Conservation (phyloP, 2,329 filamentous ascomycete species). For the Ophiostoma himal-ulmi region DNA sequence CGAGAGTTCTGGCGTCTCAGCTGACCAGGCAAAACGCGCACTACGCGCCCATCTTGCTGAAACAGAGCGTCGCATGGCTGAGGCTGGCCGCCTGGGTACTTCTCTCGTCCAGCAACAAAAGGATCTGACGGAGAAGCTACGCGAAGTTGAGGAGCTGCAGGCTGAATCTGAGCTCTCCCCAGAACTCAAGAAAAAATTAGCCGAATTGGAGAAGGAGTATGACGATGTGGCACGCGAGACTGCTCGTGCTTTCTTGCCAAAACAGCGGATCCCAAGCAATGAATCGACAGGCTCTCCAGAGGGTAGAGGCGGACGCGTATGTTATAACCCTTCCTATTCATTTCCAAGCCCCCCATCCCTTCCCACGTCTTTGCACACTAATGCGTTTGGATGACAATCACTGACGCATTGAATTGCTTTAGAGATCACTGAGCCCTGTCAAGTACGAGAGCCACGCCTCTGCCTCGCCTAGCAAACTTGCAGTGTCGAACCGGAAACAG, state of each 20-base stretch:
- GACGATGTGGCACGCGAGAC: slow-evolving; percentile 89
- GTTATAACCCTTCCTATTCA: slow-evolving; percentile 28
- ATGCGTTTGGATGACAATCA: neutral
- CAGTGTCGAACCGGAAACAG: slow-evolving; percentile 77
- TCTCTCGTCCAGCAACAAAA: slow-evolving; percentile 81
- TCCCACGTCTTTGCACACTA: neutral
- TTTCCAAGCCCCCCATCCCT: neutral
- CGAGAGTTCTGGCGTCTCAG: slow-evolving; percentile 69
- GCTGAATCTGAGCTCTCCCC: slow-evolving; percentile 72
- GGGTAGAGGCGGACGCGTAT: slow-evolving; percentile 48
- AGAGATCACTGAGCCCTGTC: slow-evolving; percentile 66
- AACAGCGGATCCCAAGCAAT: slow-evolving; percentile 70
- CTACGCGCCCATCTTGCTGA: slow-evolving; percentile 88
- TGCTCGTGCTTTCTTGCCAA: slow-evolving; percentile 78
- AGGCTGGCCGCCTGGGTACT: slow-evolving; percentile 83
- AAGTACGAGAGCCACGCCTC: slow-evolving; percentile 80
- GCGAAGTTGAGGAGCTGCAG: slow-evolving; percentile 75
- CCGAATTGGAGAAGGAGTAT: slow-evolving; percentile 88
- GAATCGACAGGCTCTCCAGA: slow-evolving; percentile 53
- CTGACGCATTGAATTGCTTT: slow-evolving; percentile 21
- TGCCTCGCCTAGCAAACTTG: slow-evolving; percentile 82
- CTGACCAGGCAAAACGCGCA: slow-evolving; percentile 79
- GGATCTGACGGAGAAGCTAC: slow-evolving; percentile 72
- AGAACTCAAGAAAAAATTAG: slow-evolving; percentile 74
- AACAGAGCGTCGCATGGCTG: slow-evolving; percentile 83